Conservation (phyloP, 768 basidiomycete genomes). For the Calocybe cyanea region DNA sequence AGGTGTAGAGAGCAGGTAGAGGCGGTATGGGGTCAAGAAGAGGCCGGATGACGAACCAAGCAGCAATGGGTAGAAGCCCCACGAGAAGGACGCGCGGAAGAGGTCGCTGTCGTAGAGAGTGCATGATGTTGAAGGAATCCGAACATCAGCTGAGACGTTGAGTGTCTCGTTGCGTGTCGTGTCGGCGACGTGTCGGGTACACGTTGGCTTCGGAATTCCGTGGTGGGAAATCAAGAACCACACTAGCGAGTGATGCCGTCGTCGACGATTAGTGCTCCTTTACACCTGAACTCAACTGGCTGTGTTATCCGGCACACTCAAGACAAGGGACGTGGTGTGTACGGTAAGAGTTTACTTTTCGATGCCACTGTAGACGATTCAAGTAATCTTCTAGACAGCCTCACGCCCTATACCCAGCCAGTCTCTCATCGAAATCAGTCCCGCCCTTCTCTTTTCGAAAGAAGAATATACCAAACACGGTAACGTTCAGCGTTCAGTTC, state of each 20-base stretch:
- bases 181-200: too few species aligned
- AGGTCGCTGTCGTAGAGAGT: conserved; percentile 41
- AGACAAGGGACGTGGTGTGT: conserved; percentile 61
- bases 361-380: not conserved
- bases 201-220: conserved; percentile 12
- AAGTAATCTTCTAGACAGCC: conserved; percentile 30
- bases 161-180: conserved; percentile 11
- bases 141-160: not conserved
- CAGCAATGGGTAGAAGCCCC: conserved; percentile 61
- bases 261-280: conserved; percentile 9
- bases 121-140: conserved; percentile 4
- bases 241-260: too few species aligned
- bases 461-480: conserved; percentile 70
- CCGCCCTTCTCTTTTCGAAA: conserved; percentile 71
- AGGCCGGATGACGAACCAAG: conserved; percentile 72
- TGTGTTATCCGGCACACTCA: conserved; percentile 42
- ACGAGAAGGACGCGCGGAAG: conserved; percentile 49
- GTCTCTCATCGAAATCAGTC: conserved; percentile 79
- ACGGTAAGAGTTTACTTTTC: conserved; percentile 37
- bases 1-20: conserved; percentile 71
- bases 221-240: too few species aligned
- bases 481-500: conserved; percentile 6
- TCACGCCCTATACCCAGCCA: conserved; percentile 49
- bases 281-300: conserved; percentile 42
- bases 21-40: conserved; percentile 66